phyloP scores from a whole-genome alignment of 257 asterid species.

The Orobanche coerulescens region DNA sequence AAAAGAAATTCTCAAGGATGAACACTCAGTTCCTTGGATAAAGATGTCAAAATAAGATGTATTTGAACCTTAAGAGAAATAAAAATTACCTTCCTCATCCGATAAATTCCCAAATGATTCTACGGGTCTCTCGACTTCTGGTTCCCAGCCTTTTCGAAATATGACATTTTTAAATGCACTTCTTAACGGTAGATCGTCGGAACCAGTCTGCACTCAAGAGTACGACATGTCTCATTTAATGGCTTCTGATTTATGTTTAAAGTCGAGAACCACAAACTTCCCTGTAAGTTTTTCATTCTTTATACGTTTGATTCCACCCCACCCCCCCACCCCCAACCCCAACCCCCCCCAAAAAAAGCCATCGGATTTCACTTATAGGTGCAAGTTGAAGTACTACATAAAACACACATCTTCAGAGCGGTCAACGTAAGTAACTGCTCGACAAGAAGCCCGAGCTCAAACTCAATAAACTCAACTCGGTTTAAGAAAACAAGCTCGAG shows the following conservation, averaged over 20 bases:
- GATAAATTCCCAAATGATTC: slow-evolving; percentile 31
- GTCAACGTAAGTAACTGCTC: no score
- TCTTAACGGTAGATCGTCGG: slow-evolving; percentile 70
- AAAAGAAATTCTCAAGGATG: slow-evolving; percentile 13
- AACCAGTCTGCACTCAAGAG: slow-evolving; percentile 55
- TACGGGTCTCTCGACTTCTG: slow-evolving; percentile 39
- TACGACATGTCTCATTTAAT: slow-evolving; percentile 13
- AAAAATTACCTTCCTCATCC: slow-evolving; percentile 48
- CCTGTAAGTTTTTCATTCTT: no score
- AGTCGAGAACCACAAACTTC: no score
- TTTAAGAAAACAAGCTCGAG: no score
- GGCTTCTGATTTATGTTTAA: not conserved
- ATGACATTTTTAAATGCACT: slow-evolving; percentile 93
- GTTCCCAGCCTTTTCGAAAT: slow-evolving; percentile 43
- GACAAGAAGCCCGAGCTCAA: no score
- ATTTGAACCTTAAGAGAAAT: slow-evolving; percentile 13
- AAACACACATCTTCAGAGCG: no score
- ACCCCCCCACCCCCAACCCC: no score
- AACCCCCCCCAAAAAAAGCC: no score
- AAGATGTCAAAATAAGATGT: not conserved
- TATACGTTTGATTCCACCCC: no score
- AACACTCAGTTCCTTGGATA: not conserved
- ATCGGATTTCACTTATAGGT: no score
- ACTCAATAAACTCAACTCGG: no score
- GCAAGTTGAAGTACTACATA: no score